A percentile compares a stretch with the other conserved stretches of the same genome.
Evolutionary conservation across 1,284 basidiomycete species (phyloP).

Genomic region (Porodaedalea pini): DNA sequence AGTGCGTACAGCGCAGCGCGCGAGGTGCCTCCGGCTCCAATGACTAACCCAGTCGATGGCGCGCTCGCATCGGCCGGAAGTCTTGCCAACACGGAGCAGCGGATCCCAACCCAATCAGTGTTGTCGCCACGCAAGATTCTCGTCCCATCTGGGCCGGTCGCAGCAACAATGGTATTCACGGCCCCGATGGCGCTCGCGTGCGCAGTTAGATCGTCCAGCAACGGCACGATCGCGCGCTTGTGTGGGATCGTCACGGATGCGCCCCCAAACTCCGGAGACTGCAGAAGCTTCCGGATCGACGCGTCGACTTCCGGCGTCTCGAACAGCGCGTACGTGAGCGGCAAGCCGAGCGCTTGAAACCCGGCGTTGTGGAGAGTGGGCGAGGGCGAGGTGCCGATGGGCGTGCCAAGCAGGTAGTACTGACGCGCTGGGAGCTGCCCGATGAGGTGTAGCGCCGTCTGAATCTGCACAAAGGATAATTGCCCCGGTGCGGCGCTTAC

Average conservation of each 20-base stretch:
- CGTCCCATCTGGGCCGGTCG: constrained; percentile 39
- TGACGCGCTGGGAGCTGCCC: constrained; percentile 70
- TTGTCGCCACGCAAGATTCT: constrained; percentile 79
- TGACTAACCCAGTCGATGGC: constrained; percentile 63
- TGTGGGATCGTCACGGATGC: constrained; percentile 95
- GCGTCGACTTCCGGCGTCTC: constrained; percentile 72
- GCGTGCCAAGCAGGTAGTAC: constrained; percentile 88
- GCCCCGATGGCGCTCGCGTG: constrained; percentile 85
- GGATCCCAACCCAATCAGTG: constrained; percentile 90
- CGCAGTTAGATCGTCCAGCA: constrained; percentile 73
- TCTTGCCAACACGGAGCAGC: constrained; percentile 49
- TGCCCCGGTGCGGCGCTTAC: constrained; percentile 90
- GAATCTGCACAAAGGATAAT: constrained; percentile 83
- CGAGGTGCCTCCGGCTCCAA: constrained; percentile 91
- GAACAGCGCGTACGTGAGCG: constrained; percentile 74
- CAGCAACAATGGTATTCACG: constrained; percentile 86
- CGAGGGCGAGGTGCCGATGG: constrained; percentile 88
- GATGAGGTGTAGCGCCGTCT: constrained; percentile 74
- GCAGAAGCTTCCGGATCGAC: constrained; percentile 60
- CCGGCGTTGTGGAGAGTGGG: constrained; percentile 92
- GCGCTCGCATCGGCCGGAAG: constrained; percentile 33
- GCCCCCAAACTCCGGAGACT: constrained; percentile 80
- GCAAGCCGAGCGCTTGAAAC: constrained; percentile 79
- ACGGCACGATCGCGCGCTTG: constrained; percentile 83
- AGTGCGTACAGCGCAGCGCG: constrained; percentile 91